Percentiles rank a stretch among this genome's conserved stretches.
Evolutionary conservation across 257 asterid species (phyloP).

Genomic region (Lithospermum erythrorhizon): DNA sequence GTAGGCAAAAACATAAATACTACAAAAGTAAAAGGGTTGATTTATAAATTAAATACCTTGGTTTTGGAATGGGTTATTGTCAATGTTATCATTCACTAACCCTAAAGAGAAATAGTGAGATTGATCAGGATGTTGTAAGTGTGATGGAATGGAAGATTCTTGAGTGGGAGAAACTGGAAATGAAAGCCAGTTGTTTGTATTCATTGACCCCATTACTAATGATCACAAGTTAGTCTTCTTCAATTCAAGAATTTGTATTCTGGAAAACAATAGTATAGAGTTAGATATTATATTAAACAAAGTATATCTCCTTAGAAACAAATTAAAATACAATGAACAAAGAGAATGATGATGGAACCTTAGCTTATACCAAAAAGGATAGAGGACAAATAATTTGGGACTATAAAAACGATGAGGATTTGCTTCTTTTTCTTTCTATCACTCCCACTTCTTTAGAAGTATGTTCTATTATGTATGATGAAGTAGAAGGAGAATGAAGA

Average conservation of each 20-base stretch:
- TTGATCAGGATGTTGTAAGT: conserved; percentile 23
- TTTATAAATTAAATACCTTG: conserved; percentile 34
- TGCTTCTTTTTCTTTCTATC: conserved; percentile 9
- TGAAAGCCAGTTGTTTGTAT: conserved; percentile 80
- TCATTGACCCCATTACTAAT: conserved; percentile 29
- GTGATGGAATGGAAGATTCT: too few relatives aligned
- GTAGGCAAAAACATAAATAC: too few relatives aligned
- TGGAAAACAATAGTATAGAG: conserved; percentile 17
- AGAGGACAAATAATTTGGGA: background rate
- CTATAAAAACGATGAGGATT: background rate
- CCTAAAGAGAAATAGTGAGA: conserved; percentile 64
- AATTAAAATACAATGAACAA: background rate
- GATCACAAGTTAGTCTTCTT: conserved; percentile 7
- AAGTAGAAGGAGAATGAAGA: conserved; percentile 3
- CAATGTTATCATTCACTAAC: conserved; percentile 45
- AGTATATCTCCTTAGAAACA: background rate
- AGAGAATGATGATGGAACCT: background rate
- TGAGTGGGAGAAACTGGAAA: conserved; percentile 67
- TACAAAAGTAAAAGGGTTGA: background rate
- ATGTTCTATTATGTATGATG: conserved; percentile 4
- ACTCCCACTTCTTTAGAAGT: conserved; percentile 12
- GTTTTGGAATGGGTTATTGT: conserved; percentile 40
- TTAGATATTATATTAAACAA: too few relatives aligned
- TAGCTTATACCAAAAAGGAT: background rate
- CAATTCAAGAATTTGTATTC: conserved; percentile 33